Percentiles rank a stretch among this genome's conserved stretches.
Evolutionary conservation across 176 grass and related monocot species (phyloP).

Genomic region (Carex parvula): DNA sequence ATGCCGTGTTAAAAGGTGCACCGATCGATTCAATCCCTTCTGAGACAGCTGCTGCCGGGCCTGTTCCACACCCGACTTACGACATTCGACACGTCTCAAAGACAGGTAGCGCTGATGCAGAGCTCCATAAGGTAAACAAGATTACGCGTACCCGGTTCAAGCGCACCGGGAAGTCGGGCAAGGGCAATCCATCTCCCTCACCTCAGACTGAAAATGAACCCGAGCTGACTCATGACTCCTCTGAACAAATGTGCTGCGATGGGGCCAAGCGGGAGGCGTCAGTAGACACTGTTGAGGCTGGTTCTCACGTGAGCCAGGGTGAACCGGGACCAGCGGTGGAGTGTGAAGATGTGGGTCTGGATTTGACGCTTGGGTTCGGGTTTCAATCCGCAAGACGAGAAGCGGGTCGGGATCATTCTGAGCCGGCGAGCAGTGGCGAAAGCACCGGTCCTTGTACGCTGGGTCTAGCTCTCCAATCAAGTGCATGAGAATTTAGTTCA

Average conservation of each 20-base stretch:
- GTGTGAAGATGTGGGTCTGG: neutral
- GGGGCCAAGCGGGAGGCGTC: neutral
- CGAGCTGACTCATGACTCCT: neutral
- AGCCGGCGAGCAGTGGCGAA: neutral
- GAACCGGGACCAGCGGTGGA: neutral
- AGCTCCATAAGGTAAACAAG: constrained; percentile 30
- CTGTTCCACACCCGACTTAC: constrained; percentile 30
- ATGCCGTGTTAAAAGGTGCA: constrained; percentile 42
- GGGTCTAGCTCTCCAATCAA: neutral
- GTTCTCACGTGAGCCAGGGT: neutral
- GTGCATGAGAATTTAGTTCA: neutral
- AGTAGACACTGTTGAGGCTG: neutral
- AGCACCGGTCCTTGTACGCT: neutral
- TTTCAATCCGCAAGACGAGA: neutral
- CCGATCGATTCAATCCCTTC: constrained; percentile 36
- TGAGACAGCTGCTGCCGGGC: neutral
- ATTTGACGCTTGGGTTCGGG: constrained; percentile 15
- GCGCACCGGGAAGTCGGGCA: neutral
- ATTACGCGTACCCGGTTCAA: constrained; percentile 17
- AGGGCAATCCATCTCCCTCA: neutral
- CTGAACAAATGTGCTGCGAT: neutral
- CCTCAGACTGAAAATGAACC: neutral
- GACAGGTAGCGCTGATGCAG: neutral
- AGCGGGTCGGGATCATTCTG: neutral
- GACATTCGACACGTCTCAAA: constrained; percentile 51